Evolutionary conservation across 768 basidiomycete species (phyloP).

Genomic region (Pluteus cervinus): DNA sequence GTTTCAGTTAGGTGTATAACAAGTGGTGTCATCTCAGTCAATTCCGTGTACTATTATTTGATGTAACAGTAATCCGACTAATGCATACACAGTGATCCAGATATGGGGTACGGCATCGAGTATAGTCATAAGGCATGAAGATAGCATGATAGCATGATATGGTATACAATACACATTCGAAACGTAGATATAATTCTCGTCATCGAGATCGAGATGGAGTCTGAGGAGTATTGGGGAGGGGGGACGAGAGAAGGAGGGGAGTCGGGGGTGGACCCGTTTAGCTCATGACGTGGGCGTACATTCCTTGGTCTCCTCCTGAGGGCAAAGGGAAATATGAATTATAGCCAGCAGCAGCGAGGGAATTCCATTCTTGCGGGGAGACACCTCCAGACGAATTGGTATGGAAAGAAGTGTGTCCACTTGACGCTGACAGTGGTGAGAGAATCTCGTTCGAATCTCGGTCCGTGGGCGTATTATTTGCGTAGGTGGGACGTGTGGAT

Average conservation of each 20-base stretch:
- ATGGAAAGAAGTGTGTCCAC: slow-evolving; percentile 41
- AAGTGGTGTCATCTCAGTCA: not conserved
- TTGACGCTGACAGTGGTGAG: slow-evolving; percentile 46
- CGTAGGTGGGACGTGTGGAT: slow-evolving; percentile 42
- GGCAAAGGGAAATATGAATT: slow-evolving; percentile 66
- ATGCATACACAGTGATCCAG: slow-evolving; percentile 8
- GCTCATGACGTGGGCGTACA: slow-evolving; percentile 54
- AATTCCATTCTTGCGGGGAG: slow-evolving; percentile 58
- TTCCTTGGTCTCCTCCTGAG: slow-evolving; percentile 41
- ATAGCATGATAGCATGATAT: slow-evolving; percentile 6
- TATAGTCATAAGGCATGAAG: not conserved
- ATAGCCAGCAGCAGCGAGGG: slow-evolving; percentile 48
- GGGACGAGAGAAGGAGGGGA: slow-evolving; percentile 8
- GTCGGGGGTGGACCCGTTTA: slow-evolving; percentile 22
- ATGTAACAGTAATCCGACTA: slow-evolving; percentile 16
- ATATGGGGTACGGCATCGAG: slow-evolving; percentile 2
- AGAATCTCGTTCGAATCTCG: slow-evolving; percentile 61
- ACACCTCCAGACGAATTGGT: slow-evolving; percentile 38
- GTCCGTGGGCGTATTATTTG: slow-evolving; percentile 55
- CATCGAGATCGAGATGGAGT: too few relatives aligned
- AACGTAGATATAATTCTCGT: too few relatives aligned
- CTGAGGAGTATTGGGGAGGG: slow-evolving; percentile 7
- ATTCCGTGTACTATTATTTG: slow-evolving; percentile 7
- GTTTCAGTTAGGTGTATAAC: slow-evolving; percentile 32
- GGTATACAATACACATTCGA: too few relatives aligned